Base-by-base conservation (phyloP, 305 asterid genomes). In the Fraxinus latifolia region DNA sequence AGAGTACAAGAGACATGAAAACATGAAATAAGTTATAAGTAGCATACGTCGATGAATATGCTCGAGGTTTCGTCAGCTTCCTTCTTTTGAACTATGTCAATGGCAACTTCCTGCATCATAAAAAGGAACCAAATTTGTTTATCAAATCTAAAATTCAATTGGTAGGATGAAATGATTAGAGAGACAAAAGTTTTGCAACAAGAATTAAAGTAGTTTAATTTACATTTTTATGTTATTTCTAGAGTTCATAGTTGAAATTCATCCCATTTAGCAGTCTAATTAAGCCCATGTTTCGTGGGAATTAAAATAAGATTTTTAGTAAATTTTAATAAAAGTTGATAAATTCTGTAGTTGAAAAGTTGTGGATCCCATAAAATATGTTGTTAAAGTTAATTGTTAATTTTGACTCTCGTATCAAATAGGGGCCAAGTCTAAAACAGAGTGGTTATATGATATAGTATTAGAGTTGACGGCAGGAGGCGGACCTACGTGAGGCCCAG, bases 71-170 rank as follows among this genome's bases (percentile, higher is more conserved):
- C 92, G 74, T 76, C 78, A 33, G 83, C 47, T 80, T 90, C 90
- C 74, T 87, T 89, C 5, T 86, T 92, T 39, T 87, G 90, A 55
- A 90, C 89, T 33, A 92, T 90, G 70, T 89, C 94, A 31, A 85
- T 93, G 23, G 97, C 97, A 79, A 91, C 88, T 87, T 90, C 98
- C 98, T 93, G 86, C 82, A 84, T 27, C 75, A 53, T 27, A 36
- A 77, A 71, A 27, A 62, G 42, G 33, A 39, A 62, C 32, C 7
- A n/a, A 7, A 19, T 3, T 37, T 14, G 39, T n/a, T 9, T 60
- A 62, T 12, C 23, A 12, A n/a, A 23, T 39, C 37, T 39, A n/a
- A 37, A 27, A 14, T 44, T 55, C 11, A 17, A 36, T 7, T 44
- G 4, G 27, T 29, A 50, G 44, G 3, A 37, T 7, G 9, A 37